These are phyloP conservation scores for Harrya chromipes DNA, from an alignment of 768 basidiomycete genomes.

Conservation along the genomic window DNA sequence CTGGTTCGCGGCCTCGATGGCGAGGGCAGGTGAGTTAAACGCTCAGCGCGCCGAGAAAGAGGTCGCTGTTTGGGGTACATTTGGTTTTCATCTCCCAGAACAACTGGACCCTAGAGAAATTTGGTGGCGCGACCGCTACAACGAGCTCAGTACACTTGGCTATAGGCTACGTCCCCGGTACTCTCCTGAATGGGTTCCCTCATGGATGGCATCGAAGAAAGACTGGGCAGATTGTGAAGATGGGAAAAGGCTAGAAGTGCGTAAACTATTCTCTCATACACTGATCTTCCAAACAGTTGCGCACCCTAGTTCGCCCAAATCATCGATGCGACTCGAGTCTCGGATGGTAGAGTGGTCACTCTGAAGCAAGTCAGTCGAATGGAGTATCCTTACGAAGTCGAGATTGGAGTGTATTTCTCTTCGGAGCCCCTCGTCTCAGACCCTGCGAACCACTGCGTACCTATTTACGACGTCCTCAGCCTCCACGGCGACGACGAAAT, in stretches of 20 bases:
- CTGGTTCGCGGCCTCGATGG: no score
- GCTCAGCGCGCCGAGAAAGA: not conserved
- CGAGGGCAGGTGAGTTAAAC: no score
- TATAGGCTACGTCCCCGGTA: slow-evolving; percentile 36
- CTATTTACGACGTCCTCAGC: slow-evolving; percentile 19
- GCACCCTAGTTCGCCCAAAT: not conserved
- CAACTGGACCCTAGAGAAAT: not conserved
- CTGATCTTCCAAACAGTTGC: no score
- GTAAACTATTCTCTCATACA: not conserved
- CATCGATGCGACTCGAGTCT: slow-evolving; percentile 30
- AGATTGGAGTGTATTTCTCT: slow-evolving; percentile 23
- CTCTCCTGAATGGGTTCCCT: slow-evolving; percentile 26
- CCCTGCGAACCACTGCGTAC: slow-evolving; percentile 25
- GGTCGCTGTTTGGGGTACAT: not conserved
- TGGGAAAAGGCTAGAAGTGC: slow-evolving; percentile 9
- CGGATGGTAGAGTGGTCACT: slow-evolving; percentile 26
- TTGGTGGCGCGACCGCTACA: slow-evolving; percentile 19
- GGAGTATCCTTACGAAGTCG: slow-evolving; percentile 16
- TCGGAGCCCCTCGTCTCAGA: not conserved
- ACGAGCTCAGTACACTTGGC: slow-evolving; percentile 12
- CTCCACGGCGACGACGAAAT: no score
- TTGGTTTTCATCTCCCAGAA: not conserved
- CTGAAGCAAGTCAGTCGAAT: slow-evolving; percentile 23
- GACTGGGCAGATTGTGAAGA: slow-evolving; percentile 11
- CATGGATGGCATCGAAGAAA: slow-evolving; percentile 27